Evolutionary conservation across 805 yeast species (phyloP).

Genomic region (Candida krabiensis): DNA sequence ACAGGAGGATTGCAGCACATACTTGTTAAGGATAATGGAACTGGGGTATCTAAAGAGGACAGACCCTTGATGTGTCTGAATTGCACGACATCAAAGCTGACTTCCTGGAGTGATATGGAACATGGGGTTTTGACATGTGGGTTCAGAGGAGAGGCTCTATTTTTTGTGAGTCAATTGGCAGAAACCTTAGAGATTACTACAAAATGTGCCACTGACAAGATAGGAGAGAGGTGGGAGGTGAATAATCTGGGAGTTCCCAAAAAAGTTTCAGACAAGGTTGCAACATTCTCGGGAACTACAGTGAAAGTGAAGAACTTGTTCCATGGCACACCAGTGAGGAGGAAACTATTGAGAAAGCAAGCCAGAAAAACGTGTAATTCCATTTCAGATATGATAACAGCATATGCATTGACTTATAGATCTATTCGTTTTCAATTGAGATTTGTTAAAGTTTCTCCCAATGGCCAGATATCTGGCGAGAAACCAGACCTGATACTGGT

Average conservation of each 20-base stretch:
- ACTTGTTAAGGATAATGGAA: conserved; percentile 41
- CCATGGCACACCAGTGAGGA: conserved; percentile 34
- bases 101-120: conserved; percentile 29
- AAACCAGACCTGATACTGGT: conserved; percentile 14
- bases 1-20: conserved; percentile 36
- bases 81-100: conserved; percentile 44
- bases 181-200: conserved; percentile 33
- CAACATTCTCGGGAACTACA: conserved; percentile 38
- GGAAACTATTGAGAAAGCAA: conserved; percentile 29
- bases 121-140: conserved; percentile 38
- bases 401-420: conserved; percentile 34
- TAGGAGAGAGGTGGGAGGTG: conserved; percentile 39
- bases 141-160: conserved; percentile 52
- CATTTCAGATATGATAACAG: conserved; percentile 25
- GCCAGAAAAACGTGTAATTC: conserved; percentile 25
- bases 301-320: conserved; percentile 35
- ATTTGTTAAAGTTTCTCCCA: conserved; percentile 18
- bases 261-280: conserved; percentile 18
- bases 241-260: conserved; percentile 27
- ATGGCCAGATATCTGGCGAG: conserved; percentile 12
- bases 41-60: conserved; percentile 34
- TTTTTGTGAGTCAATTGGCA: conserved; percentile 34
- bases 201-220: conserved; percentile 28
- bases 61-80: conserved; percentile 37
- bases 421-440: conserved; percentile 33